Evolutionary conservation across 2,329 filamentous ascomycete genomes (phyloP).

Genomic region (Juglanconis juglandina): DNA sequence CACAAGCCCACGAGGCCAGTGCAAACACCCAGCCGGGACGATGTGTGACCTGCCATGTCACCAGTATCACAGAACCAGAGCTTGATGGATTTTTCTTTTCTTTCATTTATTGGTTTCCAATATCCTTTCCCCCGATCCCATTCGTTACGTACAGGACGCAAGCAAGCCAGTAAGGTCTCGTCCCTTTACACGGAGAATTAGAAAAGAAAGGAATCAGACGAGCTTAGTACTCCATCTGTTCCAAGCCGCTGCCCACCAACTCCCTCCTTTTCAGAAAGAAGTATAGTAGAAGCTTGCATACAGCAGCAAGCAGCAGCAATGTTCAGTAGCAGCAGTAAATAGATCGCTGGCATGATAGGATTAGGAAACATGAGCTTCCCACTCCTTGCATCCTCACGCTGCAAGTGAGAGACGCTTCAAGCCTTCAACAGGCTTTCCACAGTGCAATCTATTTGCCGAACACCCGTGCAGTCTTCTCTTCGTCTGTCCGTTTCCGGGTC

Average conservation of each 20-base stretch:
- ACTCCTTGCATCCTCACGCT: background rate
- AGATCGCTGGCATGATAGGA: slow-evolving; percentile 18
- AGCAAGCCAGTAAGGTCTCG: slow-evolving; percentile 10
- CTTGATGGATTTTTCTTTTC: background rate
- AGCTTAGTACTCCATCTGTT: background rate
- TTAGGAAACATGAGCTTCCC: background rate
- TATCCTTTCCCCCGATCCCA: background rate
- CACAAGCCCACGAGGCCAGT: background rate
- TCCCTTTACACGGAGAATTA: slow-evolving; percentile 8
- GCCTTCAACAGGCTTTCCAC: background rate
- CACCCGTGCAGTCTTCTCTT: background rate
- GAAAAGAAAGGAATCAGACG: background rate
- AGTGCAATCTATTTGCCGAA: background rate
- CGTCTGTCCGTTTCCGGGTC: background rate
- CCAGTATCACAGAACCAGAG: background rate
- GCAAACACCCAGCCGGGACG: background rate
- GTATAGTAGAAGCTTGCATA: background rate
- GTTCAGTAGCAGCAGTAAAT: slow-evolving; percentile 11
- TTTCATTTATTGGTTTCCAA: background rate
- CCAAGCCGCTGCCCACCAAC: background rate
- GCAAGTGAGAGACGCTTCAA: background rate
- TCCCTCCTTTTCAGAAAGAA: background rate
- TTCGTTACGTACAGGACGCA: slow-evolving; percentile 7
- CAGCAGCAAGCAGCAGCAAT: slow-evolving; percentile 5
- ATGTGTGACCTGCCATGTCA: background rate